These are phyloP conservation scores for Blumeriella jaapii DNA, from an alignment of 2,329 filamentous ascomycete species.

Conservation along the genomic window DNA sequence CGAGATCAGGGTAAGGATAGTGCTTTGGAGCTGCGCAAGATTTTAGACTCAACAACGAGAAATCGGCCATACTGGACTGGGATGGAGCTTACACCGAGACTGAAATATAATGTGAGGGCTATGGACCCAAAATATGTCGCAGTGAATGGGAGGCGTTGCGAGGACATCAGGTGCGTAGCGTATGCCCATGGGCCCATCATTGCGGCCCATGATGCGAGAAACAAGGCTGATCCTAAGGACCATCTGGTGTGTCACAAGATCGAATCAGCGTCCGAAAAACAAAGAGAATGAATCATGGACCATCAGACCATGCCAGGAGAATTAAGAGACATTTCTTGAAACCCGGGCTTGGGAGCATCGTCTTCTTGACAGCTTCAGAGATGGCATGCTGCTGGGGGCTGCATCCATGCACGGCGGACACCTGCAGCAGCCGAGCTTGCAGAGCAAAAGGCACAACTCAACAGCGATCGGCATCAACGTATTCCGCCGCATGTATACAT, in stretches of 20 bases:
- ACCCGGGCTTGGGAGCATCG: neutral
- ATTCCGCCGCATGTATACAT: too few species aligned
- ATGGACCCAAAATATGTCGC: slow-evolving; percentile 93
- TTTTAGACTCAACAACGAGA: too few species aligned
- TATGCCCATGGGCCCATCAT: slow-evolving; percentile 88
- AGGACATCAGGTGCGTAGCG: slow-evolving; percentile 71
- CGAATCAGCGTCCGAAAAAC: slow-evolving; percentile 19
- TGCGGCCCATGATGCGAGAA: slow-evolving; percentile 84
- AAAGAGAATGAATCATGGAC: slow-evolving; percentile 13
- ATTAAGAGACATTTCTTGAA: slow-evolving; percentile 4
- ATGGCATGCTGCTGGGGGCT: slow-evolving; percentile 5
- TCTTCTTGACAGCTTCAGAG: slow-evolving; percentile 5
- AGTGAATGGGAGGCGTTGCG: slow-evolving; percentile 80
- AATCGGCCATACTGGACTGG: neutral
- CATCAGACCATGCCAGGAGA: slow-evolving; percentile 5
- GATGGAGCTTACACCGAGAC: slow-evolving; percentile 62
- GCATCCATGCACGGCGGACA: slow-evolving; percentile 28
- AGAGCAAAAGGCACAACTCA: too few species aligned
- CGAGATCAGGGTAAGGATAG: slow-evolving; percentile 73
- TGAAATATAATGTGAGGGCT: slow-evolving; percentile 79
- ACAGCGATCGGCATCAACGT: too few species aligned
- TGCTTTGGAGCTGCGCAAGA: slow-evolving; percentile 61
- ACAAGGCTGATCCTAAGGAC: slow-evolving; percentile 84
- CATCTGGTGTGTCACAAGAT: slow-evolving; percentile 50
- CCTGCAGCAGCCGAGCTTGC: slow-evolving; percentile 27